phyloP scores from a whole-genome alignment of 2,329 filamentous ascomycete genomes.

The Fusarium azukiicola region DNA sequence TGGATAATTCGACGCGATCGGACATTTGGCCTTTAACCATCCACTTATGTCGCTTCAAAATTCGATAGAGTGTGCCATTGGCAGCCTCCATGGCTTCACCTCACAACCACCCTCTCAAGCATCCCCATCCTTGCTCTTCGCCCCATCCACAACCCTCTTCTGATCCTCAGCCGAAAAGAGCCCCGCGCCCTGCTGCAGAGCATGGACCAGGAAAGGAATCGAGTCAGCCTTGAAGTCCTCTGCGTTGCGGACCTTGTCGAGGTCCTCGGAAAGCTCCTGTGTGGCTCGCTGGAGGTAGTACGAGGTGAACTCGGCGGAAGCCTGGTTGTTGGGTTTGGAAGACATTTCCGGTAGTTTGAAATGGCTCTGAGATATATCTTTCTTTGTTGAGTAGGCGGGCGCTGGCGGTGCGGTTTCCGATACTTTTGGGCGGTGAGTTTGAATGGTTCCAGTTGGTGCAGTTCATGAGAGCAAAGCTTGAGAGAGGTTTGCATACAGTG shows the following conservation, averaged over 20 bases:
- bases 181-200: constrained; percentile 83
- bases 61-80: not conserved
- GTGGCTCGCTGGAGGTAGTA: constrained; percentile 87
- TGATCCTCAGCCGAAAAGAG: constrained; percentile 75
- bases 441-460: not conserved
- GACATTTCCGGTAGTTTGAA: constrained; percentile 35
- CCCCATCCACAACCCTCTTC: constrained; percentile 50
- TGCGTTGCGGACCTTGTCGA: constrained; percentile 84
- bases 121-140: constrained; percentile 40
- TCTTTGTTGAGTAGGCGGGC: no score
- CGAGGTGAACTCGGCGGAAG: constrained; percentile 74
- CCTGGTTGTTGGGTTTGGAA: constrained; percentile 39
- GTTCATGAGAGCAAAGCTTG: not conserved
- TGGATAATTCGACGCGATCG: not conserved
- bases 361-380: no score
- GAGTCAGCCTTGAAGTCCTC: constrained; percentile 85
- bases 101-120: constrained; percentile 28
- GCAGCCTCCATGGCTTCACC: not conserved
- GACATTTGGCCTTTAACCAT: no score
- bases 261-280: constrained; percentile 86
- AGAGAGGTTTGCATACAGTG: constrained; percentile 14
- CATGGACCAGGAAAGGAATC: constrained; percentile 83
- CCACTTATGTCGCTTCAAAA: not conserved
- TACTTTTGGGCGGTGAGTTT: not conserved
- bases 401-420: not conserved